Base-by-base conservation (phyloP, 345 rosid genomes). In the Gossypium stocksii region DNA sequence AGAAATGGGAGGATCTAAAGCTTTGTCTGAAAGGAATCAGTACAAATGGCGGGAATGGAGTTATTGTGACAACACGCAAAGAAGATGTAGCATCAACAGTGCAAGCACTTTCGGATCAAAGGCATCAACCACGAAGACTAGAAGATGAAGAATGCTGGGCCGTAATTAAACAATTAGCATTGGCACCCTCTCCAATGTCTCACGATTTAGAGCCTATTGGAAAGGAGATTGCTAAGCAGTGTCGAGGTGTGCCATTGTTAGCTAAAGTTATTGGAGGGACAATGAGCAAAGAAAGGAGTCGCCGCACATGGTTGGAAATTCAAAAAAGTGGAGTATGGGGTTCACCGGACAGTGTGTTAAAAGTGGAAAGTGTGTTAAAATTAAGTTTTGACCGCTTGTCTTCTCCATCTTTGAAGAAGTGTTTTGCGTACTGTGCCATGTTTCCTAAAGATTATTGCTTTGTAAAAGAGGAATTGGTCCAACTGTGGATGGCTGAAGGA, bases 161-260 rank as follows among this genome's bases (percentile, higher is more conserved):
- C 16, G 0, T 49, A 12, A 49, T 49, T 14, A 49, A 49, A 49
- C 5, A 49, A 49, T 1, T 2, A 2, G 6, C 53, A 49, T 49
- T 14, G 2, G 4, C 5, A 49, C 2, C 6, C n/a, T 49, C n/a
- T 14, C 53, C 17, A 12, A 49, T 49, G 53, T 49, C 17, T 49
- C 53, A 14, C 2, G 53, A 49, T 3, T 15, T 15, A 49, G 53
- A 49, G 53, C 14, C 16, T 12, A 49, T 81, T 16, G 84, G 77
- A 23, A 60, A 27, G 45, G 66, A 63, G 7, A 76, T 81, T 72
- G 84, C 77, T 2, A 25, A 48, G 13, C 67, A 66, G 22, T 81
- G 84, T 54, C 17, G 49, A 53, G 81, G 79, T 9, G n/a, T 75
- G 15, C 81, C 84, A 17, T 16, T 76, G 9, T 59, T 45, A 6